A percentile compares a stretch with the other conserved stretches of the same genome.
phyloP scores from a whole-genome alignment of 1,284 basidiomycete species.

The Golubevia sp. region DNA sequence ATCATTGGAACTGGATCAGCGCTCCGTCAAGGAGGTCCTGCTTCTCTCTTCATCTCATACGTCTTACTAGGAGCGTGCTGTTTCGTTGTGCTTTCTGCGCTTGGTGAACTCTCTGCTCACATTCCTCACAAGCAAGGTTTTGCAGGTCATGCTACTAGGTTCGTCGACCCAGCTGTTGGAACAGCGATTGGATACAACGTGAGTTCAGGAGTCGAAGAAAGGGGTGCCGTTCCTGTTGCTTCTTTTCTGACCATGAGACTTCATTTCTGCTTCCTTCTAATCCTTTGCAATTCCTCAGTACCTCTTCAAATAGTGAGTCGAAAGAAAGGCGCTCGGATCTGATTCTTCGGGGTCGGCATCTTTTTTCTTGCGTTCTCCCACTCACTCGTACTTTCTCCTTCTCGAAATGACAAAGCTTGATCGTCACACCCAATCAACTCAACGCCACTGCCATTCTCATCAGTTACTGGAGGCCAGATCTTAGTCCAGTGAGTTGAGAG shows the following conservation, averaged over 20 bases:
- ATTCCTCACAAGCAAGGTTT: slow-evolving; percentile 63
- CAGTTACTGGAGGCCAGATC: slow-evolving; percentile 33
- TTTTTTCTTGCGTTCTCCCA: background rate
- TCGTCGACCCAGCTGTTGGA: slow-evolving; percentile 63
- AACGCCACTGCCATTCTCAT: slow-evolving; percentile 62
- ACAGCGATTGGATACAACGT: slow-evolving; percentile 54
- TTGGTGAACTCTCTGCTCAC: slow-evolving; percentile 65
- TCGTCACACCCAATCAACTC: slow-evolving; percentile 64
- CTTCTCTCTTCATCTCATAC: slow-evolving; percentile 64
- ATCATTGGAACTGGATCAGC: slow-evolving; percentile 71
- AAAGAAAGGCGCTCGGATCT: too few species aligned
- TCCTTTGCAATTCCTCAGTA: too few species aligned
- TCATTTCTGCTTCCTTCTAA: background rate
- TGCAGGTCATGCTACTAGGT: slow-evolving; percentile 63
- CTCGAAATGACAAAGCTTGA: slow-evolving; percentile 19
- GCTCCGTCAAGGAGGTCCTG: slow-evolving; percentile 64
- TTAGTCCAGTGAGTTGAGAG: too few species aligned
- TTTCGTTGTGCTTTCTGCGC: slow-evolving; percentile 39
- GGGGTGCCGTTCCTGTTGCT: background rate
- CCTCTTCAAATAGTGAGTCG: slow-evolving; percentile 46
- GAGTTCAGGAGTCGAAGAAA: too few species aligned
- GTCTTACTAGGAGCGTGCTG: slow-evolving; percentile 39
- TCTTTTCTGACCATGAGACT: background rate
- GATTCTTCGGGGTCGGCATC: too few species aligned
- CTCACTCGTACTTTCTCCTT: slow-evolving; percentile 7